Percentiles rank a stretch among this genome's conserved stretches.
phyloP scores from a whole-genome alignment of 2,329 filamentous ascomycete species.

The Trichophyton verrucosum region DNA sequence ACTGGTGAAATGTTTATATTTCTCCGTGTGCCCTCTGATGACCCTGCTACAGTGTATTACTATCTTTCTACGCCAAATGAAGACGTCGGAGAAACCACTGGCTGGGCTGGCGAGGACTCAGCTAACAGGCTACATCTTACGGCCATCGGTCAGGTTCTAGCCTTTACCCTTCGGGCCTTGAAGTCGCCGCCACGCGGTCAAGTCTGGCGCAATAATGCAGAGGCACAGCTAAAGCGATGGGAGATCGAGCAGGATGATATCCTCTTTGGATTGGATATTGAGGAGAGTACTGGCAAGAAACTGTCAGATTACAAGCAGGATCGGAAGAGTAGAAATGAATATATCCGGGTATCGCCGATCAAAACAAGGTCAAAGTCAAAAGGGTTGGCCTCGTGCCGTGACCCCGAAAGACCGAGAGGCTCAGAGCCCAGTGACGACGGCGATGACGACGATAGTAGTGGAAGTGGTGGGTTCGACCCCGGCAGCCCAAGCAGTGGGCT shows the following conservation, averaged over 20 bases:
- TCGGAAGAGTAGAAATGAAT: neutral
- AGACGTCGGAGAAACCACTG: conserved; percentile 19
- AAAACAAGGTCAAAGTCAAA: conserved; percentile 2
- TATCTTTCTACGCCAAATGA: conserved; percentile 22
- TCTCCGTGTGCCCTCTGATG: conserved; percentile 24
- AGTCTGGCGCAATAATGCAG: conserved; percentile 14
- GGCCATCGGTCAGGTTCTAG: conserved; percentile 21
- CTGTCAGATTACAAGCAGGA: neutral
- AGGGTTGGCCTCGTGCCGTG: neutral
- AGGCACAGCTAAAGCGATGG: conserved; percentile 15
- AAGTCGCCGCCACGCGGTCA: conserved; percentile 11
- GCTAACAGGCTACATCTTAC: conserved; percentile 18
- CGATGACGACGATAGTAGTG: neutral
- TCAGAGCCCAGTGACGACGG: neutral
- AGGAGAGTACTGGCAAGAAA: neutral
- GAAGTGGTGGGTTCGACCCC: conserved; percentile 6
- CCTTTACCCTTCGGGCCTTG: conserved; percentile 22
- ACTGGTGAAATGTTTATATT: conserved; percentile 37
- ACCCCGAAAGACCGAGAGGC: neutral
- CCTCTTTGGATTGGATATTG: neutral
- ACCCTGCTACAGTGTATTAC: conserved; percentile 22
- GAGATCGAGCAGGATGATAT: conserved; percentile 17
- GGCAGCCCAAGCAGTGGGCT: conserved; percentile 10
- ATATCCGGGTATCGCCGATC: conserved; percentile 3
- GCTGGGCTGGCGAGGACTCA: conserved; percentile 11